A percentile compares a stretch with the other conserved stretches of the same genome.
Conservation (phyloP, 768 basidiomycete genomes). For the Suillus sp. region DNA sequence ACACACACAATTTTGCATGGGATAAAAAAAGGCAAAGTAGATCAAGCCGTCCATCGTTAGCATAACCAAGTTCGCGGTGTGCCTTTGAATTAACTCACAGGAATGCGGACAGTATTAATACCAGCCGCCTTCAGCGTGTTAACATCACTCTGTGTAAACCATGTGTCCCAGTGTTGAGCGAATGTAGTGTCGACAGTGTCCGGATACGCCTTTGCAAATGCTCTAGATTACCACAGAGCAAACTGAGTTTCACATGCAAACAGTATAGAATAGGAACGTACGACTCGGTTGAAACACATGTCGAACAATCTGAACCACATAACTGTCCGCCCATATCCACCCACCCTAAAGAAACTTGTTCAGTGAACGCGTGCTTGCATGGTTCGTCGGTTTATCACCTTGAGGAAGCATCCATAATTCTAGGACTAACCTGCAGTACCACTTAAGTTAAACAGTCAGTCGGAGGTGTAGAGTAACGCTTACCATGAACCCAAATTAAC, state of each 20-base stretch:
- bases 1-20: background rate
- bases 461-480: slow-evolving; percentile 11
- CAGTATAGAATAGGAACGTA: slow-evolving; percentile 25
- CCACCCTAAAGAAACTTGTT: slow-evolving; percentile 54
- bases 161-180: slow-evolving; percentile 67
- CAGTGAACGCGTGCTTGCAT: background rate
- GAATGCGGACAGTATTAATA: slow-evolving; percentile 78
- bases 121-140: slow-evolving; percentile 51
- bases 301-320: slow-evolving; percentile 54
- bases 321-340: slow-evolving; percentile 67
- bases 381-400: slow-evolving; percentile 37
- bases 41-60: background rate
- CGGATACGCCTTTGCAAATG: slow-evolving; percentile 62
- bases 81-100: slow-evolving; percentile 44
- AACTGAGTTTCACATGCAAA: background rate
- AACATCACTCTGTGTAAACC: slow-evolving; percentile 72
- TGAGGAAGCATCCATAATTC: slow-evolving; percentile 85
- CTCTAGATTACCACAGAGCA: slow-evolving; percentile 37
- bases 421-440: slow-evolving; percentile 60
- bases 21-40: background rate
- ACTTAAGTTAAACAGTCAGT: slow-evolving; percentile 8
- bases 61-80: background rate
- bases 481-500: slow-evolving; percentile 73
- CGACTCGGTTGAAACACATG: slow-evolving; percentile 72
- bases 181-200: slow-evolving; percentile 59